phyloP scores from a whole-genome alignment of 176 grass and related monocot genomes.

The Oryza meyeriana region DNA sequence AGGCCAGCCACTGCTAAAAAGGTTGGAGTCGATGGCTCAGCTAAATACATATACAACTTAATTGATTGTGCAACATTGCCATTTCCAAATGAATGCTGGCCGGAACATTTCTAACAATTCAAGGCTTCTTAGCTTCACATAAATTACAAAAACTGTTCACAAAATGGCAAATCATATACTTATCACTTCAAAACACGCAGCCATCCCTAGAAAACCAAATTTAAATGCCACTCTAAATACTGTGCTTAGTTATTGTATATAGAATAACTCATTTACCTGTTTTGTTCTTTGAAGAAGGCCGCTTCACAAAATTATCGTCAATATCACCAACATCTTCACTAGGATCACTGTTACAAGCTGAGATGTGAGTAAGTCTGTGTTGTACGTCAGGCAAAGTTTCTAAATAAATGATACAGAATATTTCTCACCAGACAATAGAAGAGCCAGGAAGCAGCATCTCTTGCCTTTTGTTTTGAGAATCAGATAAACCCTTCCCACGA shows the following conservation, averaged over 20 bases:
- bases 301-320: conserved; percentile 35
- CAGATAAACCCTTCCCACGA: conserved; percentile 23
- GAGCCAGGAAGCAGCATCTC: background rate
- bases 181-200: background rate
- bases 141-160: background rate
- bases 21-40: background rate
- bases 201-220: background rate
- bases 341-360: conserved; percentile 30
- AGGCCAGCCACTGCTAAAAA: conserved; percentile 12
- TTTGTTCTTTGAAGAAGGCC: conserved; percentile 27
- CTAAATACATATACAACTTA: background rate
- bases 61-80: background rate
- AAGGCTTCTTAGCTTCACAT: background rate
- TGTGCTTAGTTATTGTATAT: background rate
- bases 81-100: background rate
- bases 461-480: conserved; percentile 18
- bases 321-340: conserved; percentile 35
- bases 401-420: background rate
- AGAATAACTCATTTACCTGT: conserved; percentile 28
- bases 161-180: background rate
- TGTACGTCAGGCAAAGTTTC: background rate
- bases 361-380: conserved; percentile 18
- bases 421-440: conserved; percentile 34
- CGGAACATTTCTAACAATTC: conserved; percentile 6
- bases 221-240: background rate